A percentile compares a stretch with the other conserved stretches of the same genome.
Evolutionary conservation across 805 yeast species (phyloP).

Genomic region (Wilhelminamyces savonicus): DNA sequence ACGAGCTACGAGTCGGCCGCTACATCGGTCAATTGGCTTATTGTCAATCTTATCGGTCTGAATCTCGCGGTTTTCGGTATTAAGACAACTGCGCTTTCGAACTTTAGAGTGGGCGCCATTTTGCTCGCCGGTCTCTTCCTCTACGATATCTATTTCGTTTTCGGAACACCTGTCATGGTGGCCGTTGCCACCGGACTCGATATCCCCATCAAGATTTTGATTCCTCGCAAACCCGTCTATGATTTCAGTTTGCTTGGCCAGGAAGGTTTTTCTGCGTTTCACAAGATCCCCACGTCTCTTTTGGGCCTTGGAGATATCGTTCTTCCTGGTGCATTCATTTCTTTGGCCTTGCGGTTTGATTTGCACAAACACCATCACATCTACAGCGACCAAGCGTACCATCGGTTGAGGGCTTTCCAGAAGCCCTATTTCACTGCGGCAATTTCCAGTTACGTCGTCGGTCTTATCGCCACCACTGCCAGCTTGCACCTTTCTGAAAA

Average conservation of each 20-base stretch:
- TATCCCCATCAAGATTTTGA: constrained; percentile 45
- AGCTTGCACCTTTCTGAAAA: constrained; percentile 30
- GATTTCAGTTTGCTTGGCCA: background rate
- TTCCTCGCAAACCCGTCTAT: constrained; percentile 27
- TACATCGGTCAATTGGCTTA: constrained; percentile 34
- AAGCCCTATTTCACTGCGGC: constrained; percentile 43
- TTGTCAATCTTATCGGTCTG: constrained; percentile 37
- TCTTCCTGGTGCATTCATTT: constrained; percentile 49
- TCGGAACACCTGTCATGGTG: constrained; percentile 55
- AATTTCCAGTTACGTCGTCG: constrained; percentile 43
- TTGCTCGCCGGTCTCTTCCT: constrained; percentile 45
- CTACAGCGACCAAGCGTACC: constrained; percentile 25
- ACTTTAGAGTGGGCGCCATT: constrained; percentile 40
- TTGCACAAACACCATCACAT: constrained; percentile 23
- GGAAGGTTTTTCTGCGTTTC: background rate
- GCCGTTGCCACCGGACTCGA: constrained; percentile 52
- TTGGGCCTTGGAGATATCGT: constrained; percentile 66
- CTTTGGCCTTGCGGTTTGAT: constrained; percentile 53
- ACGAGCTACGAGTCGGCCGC: constrained; percentile 2
- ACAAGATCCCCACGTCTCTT: constrained; percentile 22
- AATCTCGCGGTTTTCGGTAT: constrained; percentile 41
- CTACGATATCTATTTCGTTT: constrained; percentile 66
- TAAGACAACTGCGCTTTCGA: constrained; percentile 29
- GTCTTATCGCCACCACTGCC: constrained; percentile 36
- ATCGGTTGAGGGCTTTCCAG: constrained; percentile 30